Base-by-base conservation (phyloP, 371 early-diverging fungal genomes). In the Mortierella sp. region DNA sequence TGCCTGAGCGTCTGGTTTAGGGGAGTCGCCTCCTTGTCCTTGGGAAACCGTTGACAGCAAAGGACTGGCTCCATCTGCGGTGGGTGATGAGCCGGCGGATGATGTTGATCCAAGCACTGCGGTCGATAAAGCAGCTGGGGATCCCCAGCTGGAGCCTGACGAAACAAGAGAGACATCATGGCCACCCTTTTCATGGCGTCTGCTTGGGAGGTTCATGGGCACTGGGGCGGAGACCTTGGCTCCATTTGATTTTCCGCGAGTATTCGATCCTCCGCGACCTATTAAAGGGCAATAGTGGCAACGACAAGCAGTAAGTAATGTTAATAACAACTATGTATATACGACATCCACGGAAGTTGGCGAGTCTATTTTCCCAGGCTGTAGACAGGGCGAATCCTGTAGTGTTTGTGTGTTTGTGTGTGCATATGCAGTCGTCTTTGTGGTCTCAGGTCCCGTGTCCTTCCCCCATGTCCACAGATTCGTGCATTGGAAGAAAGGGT, bases 151-250 rank as follows among this genome's bases (percentile, higher is more conserved):
- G 8, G 82, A 80, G 47, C 78, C 75, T 8, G 82, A 65, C 26
- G 86, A 74, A 2, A 78, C 79, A 11, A 80, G 73, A 1, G 85
- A 81, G 19, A 73, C 42, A 28, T 84, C 85, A 34, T 72, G 57
- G 0, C 86, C 84, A 9, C 70, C 79, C 47, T 77, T 77, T 52
- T 86, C 86, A 5, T 77, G 82, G 3, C 80, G 60, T 68, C 86
- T 60, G 54, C 86, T 86, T n/a, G 86, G 86, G 19, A 86, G n/a
- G 70, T 86, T 86, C 34, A 86, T 73, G 14, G 86, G 86, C 21
- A 80, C n/a, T 11, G 86, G 86, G 3, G 86, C 86, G 9, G 86
- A 72, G 6, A 86, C 78, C 65, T 79, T 82, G 42, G 77, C 55
- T 24, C 58, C 74, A 55, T 74, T 79, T 13, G 84, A 34, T 60